Evolutionary conservation across 2,329 filamentous ascomycete genomes (phyloP).

Genomic region (Amauroascus verrucosus): DNA sequence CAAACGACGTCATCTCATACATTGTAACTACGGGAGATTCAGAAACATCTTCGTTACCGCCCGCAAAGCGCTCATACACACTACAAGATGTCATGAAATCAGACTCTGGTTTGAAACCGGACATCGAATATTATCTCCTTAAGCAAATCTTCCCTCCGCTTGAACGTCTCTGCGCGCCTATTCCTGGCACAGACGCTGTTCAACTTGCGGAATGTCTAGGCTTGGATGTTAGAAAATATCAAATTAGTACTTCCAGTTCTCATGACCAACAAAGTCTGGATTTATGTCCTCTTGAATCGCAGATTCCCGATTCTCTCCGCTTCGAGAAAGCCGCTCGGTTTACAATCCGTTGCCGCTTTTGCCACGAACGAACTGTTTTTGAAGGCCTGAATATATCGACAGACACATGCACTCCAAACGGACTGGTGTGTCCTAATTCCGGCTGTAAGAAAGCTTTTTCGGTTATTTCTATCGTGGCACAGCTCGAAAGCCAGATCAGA

Average conservation of each 20-base stretch:
- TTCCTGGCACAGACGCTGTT: slow-evolving; percentile 80
- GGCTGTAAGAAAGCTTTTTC: slow-evolving; percentile 56
- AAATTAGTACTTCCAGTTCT: slow-evolving; percentile 51
- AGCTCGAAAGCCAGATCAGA: slow-evolving; percentile 77
- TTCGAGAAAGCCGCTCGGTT: slow-evolving; percentile 74
- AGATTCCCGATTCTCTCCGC: slow-evolving; percentile 81
- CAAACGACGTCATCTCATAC: slow-evolving; percentile 93
- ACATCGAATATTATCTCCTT: slow-evolving; percentile 95
- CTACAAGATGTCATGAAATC: slow-evolving; percentile 73
- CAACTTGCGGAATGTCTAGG: slow-evolving; percentile 88
- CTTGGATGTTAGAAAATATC: slow-evolving; percentile 80
- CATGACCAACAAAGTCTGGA: slow-evolving; percentile 50
- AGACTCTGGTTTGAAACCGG: slow-evolving; percentile 65
- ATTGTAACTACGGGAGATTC: slow-evolving; percentile 64
- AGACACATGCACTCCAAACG: slow-evolving; percentile 58
- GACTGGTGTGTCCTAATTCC: slow-evolving; percentile 57
- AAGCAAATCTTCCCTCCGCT: slow-evolving; percentile 98
- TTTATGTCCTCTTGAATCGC: slow-evolving; percentile 85
- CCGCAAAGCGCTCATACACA: slow-evolving; percentile 81
- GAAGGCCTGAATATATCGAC: slow-evolving; percentile 58
- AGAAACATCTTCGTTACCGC: slow-evolving; percentile 51
- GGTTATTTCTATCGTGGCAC: slow-evolving; percentile 67
- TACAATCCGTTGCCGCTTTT: slow-evolving; percentile 67
- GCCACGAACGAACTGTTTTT: slow-evolving; percentile 62
- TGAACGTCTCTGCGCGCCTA: slow-evolving; percentile 93